Evolutionary conservation across 805 yeast genomes (phyloP), one percentile per base, ranked within the genome.

Genomic region (Crinitomyces ghanaensis): DNA sequence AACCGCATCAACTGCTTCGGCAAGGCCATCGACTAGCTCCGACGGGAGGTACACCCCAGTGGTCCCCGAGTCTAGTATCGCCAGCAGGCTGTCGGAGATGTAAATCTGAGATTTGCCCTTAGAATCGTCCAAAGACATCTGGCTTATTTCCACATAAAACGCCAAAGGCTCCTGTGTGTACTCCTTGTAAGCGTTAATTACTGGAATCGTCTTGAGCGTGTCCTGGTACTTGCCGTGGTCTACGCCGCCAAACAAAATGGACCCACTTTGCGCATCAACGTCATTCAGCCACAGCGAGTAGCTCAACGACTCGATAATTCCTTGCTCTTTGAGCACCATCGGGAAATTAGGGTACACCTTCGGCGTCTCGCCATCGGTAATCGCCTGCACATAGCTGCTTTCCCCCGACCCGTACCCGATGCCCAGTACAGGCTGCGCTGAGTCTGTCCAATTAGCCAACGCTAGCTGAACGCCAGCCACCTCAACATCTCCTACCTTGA

Each of bases 391-490:
- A n/a, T n/a, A n/a, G n/a, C n/a, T n/a, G n/a, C n/a, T n/a, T n/a
- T n/a, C n/a, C n/a, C n/a, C n/a, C n/a, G n/a, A n/a, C n/a, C n/a
- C 34, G 35, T 53, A 51, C 6, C 62, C 63, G 19, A 58, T 46
- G 9, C 63, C 63, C 33, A 58, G 43, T 15, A 58, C 54, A 37
- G 93, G 88, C 41, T 68, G 58, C 7, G 70, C 54, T 3, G 88
- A 74, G 41, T 73, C 71, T 2, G 83, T 69, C 22, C 54, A 53
- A 46, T 73, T 72, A 3, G 81, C 91, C 16, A 84, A 72, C 2
- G 93, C 95, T 53, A 86, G 69, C 4, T 83, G 71, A 17, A 78
- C 57, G 36, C 62, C 58, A 0, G 60, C 40, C 8, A 81, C 58
- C 2, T 62, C 54, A 9, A 65, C 52, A 33, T 62, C 66, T 31